phyloP scores from a whole-genome alignment of 352 stramenopile species.

The Peronosclerospora sorghi region DNA sequence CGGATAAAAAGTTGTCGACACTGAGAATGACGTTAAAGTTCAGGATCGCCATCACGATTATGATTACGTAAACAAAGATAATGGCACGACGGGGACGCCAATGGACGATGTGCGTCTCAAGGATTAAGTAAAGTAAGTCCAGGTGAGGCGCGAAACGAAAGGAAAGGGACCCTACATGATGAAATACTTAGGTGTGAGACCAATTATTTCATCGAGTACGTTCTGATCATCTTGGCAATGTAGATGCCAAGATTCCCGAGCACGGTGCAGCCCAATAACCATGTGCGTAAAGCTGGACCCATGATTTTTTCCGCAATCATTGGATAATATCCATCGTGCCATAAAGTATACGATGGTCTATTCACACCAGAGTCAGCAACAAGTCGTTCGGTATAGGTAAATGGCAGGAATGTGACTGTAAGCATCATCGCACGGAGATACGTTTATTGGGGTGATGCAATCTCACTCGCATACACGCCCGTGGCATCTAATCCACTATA shows the following conservation, averaged over 20 bases:
- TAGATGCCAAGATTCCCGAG: conserved; percentile 75
- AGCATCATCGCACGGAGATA: conserved; percentile 71
- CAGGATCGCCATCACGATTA: conserved; percentile 75
- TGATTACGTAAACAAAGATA: conserved; percentile 61
- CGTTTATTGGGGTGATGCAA: conserved; percentile 50
- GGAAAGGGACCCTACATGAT: too few species aligned
- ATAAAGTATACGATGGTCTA: conserved; percentile 64
- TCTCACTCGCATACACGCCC: conserved; percentile 61
- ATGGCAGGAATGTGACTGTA: conserved; percentile 57
- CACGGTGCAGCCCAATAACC: conserved; percentile 63
- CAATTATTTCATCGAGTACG: conserved; percentile 68
- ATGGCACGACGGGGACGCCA: conserved; percentile 60
- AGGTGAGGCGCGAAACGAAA: too few species aligned
- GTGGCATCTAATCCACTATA: conserved; percentile 71
- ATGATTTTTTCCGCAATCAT: conserved; percentile 54
- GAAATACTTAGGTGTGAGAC: conserved; percentile 66
- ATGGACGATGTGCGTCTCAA: conserved; percentile 39
- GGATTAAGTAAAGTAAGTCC: neutral
- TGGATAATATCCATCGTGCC: conserved; percentile 68
- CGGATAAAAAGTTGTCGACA: conserved; percentile 73
- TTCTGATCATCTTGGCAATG: conserved; percentile 73
- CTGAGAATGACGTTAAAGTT: conserved; percentile 70
- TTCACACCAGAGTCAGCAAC: conserved; percentile 52
- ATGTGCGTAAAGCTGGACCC: conserved; percentile 54
- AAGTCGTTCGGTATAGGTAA: conserved; percentile 65